Evolutionary conservation across 768 basidiomycete species (phyloP).

Genomic region (Kwoniella bestiolae): DNA sequence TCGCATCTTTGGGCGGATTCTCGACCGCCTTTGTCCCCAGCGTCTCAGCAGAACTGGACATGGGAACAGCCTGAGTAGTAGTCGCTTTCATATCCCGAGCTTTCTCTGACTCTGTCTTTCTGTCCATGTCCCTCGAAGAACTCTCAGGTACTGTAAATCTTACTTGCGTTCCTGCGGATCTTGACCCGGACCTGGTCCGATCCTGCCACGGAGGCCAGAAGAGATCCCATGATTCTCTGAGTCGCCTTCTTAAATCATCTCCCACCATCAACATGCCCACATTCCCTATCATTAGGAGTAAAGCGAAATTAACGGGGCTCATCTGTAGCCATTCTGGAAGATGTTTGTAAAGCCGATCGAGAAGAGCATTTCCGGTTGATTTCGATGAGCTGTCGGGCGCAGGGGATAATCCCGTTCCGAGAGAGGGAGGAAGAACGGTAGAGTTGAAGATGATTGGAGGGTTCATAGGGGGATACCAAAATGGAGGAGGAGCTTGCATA

Average conservation of each 20-base stretch:
- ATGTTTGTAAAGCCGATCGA: neutral
- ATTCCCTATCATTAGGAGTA: slow-evolving; percentile 33
- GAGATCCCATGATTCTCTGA: slow-evolving; percentile 34
- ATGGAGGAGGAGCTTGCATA: slow-evolving; percentile 20
- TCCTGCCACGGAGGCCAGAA: slow-evolving; percentile 51
- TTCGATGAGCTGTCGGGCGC: neutral
- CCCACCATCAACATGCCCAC: slow-evolving; percentile 19
- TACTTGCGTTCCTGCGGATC: neutral
- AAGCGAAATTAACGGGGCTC: slow-evolving; percentile 15
- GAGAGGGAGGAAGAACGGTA: neutral
- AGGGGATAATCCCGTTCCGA: neutral
- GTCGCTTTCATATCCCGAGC: slow-evolving; percentile 4
- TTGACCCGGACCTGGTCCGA: slow-evolving; percentile 1
- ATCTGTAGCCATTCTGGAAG: slow-evolving; percentile 6
- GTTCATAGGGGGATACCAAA: slow-evolving; percentile 3
- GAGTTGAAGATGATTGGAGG: slow-evolving; percentile 8
- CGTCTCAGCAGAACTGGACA: neutral
- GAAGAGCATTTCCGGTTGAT: neutral
- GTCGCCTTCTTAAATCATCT: slow-evolving; percentile 15
- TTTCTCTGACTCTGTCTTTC: slow-evolving; percentile 8
- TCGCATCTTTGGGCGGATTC: neutral
- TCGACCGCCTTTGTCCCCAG: neutral
- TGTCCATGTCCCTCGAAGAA: neutral
- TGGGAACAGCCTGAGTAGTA: neutral
- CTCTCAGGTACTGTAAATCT: neutral